Base-by-base conservation (phyloP, 768 basidiomycete genomes). In the Boletus tomentosulus region DNA sequence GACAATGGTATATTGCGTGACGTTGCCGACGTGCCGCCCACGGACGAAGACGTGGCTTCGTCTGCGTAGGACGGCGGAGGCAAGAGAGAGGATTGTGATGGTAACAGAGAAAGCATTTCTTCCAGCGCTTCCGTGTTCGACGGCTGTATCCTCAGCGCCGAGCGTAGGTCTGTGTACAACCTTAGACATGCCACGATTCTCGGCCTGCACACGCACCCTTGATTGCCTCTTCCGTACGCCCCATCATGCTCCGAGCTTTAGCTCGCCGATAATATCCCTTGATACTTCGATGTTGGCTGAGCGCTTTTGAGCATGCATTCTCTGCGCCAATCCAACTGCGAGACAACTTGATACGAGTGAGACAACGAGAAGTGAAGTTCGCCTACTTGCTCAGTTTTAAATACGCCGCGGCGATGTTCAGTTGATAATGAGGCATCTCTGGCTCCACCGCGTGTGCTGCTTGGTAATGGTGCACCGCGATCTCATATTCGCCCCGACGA, bases 341-440 rank as follows among this genome's bases (percentile, higher is more conserved):
- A 56, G 34, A 56, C 41, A 47, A 55, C 48, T 65, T 38, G 63
- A 49, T 59, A 54, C 51, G 52, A 49, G 53, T 51, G 53, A 48
- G 34, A 41, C 10, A 48, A 46, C 45, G 54, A 39, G 43, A 39
- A 50, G 27, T 28, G 44, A 34, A 45, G 60, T 22, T 31, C 41
- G 71, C 84, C 54, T 67, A 89, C 87, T 85, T 80, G 68, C 74
- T 73, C 45, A 89, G 68, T 63, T 89, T 89, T 34, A 89, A 66
- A 65, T 88, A 76, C 0, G 87, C 87, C 1, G 86, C 86, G 3
- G 87, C 87, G 25, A 89, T 76, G 61, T 89, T 89, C 34, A 89
- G 78, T 62, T 87, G 83, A 60, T 89, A 89, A 61, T 86, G 82
- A 1, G 87, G 85, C 56, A 89, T 66, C 64, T 89, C 87, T 3